Evolutionary conservation across 1,284 basidiomycete genomes (phyloP), one percentile per base, ranked within the genome.

Genomic region (Pyrrhoderma noxium): DNA sequence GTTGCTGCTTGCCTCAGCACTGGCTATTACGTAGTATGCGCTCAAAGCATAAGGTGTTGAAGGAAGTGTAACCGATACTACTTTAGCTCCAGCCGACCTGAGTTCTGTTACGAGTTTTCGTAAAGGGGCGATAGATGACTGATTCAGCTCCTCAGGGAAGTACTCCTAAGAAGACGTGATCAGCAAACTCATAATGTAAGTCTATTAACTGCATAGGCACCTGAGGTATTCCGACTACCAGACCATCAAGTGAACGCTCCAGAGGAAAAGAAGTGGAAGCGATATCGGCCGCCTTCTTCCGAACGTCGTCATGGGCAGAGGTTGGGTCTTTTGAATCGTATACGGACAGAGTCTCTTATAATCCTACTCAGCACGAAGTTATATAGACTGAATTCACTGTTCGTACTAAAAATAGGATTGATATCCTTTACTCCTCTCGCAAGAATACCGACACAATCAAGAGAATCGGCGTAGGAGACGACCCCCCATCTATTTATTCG

Each of bases 1-100:
- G 62, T 96, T 97, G 58, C 90, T 94, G 58, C 89, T 89, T 0
- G 94, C 95, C 64, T 99, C 96, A 0, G 96, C 93, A 55, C 83
- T 89, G 0, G 95, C 90, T 18, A 98, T 76, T 9, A 97, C 89
- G 62, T 99, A 99, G 72, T 99, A 99, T 3, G 93, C 89, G 48
- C 92, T 90, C 1, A 98, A 72, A 0, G 91, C 89, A 59, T 86
- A 87, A 1, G 69, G 70, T 0, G 90, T 89, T 1, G 78, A 77
- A 0, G 92, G 90, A 16, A 98, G 72, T 7, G 85, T 85, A 1
- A 98, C 81, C 0, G 89, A 76, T 0, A 82, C 67, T 16, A 97
- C 61, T 0, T 71, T 69, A 0, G 91, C 93, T 0, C 93, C 93
- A 0, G 71, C 69, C 0, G 65, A 56, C 55, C 73, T 66, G 1